Conservation (phyloP, 352 stramenopile species). For the Peronosclerospora sorghi region DNA sequence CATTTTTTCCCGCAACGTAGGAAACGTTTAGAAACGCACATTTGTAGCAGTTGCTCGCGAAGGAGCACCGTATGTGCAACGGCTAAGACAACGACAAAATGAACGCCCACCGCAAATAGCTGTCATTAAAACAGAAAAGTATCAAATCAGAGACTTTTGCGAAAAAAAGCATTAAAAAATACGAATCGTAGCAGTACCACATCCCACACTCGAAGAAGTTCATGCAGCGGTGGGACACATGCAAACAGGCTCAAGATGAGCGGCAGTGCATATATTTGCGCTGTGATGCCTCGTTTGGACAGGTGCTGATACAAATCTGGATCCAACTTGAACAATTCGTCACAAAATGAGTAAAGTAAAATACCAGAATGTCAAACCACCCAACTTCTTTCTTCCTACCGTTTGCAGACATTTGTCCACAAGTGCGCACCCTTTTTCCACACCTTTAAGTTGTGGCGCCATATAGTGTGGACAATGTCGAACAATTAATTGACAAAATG, state of each 20-base stretch:
- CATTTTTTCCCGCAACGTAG: no score
- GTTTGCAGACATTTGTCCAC: constrained; percentile 75
- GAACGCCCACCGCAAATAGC: constrained; percentile 85
- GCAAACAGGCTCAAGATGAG: constrained; percentile 86
- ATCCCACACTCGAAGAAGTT: constrained; percentile 87
- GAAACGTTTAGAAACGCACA: no score
- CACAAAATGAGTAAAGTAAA: background rate
- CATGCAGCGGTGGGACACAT: constrained; percentile 79
- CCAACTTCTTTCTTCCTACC: no score
- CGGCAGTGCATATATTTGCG: constrained; percentile 79
- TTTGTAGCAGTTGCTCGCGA: no score
- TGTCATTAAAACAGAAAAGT: constrained; percentile 8
- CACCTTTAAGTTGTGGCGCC: constrained; percentile 74
- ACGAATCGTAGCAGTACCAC: constrained; percentile 31
- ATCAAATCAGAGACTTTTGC: background rate
- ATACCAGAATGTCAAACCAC: background rate
- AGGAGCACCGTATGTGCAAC: constrained; percentile 81
- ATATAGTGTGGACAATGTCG: constrained; percentile 86
- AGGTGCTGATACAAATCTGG: constrained; percentile 77
- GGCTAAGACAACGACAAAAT: constrained; percentile 86
- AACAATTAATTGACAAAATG: constrained; percentile 82
- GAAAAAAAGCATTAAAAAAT: background rate
- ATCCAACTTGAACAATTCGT: constrained; percentile 39
- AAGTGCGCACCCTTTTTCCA: constrained; percentile 68
- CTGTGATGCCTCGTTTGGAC: constrained; percentile 56